Base-by-base conservation (phyloP, 345 rosid genomes). In the Cardamine occulta region DNA sequence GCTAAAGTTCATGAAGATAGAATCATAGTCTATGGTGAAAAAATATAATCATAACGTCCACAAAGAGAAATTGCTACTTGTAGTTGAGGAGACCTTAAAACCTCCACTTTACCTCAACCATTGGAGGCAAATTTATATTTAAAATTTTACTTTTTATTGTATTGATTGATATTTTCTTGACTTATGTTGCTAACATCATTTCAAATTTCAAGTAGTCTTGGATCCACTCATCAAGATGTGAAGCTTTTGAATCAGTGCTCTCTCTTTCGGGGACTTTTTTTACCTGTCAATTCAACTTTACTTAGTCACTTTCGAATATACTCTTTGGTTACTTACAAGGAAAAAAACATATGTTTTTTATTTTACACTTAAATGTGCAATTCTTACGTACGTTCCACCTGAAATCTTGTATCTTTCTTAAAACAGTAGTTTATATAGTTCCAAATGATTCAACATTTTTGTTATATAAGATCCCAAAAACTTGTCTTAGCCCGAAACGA, bases 61-160 rank as follows among this genome's bases (percentile, higher is more conserved):
- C 61, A 59, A 48, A 66, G 60, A 56, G 10, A 39, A 7, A 61
- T 29, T 68, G 57, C 79, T 61, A 75, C 74, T 68, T 75, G 79
- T 59, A 75, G 42, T 29, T 12, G 37, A 5, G 34, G 56, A 32
- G n/a, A 65, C 49, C 55, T 60, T 75, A 68, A 60, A 66, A 60
- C 47, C 21, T 54, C n/a, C 2, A 45, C 75, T 76, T 62, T 63
- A 32, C 65, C 70, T 49, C 19, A 68, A 66, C 51, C 65, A 56
- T 56, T 74, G 72, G 80, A 76, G 47, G 68, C 47, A 24, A 44
- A 44, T 1, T 29, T 69, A 21, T 63, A 40, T 37, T 24, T n/a
- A 31, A 12, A 24, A 4, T 29, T 29, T 58, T 51, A 28, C 24
- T 21, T 75, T 75, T 67, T 35, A n/a, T n/a, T n/a, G n/a, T n/a